Base-by-base conservation (phyloP, 2,329 filamentous ascomycete species). In the Colletotrichum gloeosporioides region DNA sequence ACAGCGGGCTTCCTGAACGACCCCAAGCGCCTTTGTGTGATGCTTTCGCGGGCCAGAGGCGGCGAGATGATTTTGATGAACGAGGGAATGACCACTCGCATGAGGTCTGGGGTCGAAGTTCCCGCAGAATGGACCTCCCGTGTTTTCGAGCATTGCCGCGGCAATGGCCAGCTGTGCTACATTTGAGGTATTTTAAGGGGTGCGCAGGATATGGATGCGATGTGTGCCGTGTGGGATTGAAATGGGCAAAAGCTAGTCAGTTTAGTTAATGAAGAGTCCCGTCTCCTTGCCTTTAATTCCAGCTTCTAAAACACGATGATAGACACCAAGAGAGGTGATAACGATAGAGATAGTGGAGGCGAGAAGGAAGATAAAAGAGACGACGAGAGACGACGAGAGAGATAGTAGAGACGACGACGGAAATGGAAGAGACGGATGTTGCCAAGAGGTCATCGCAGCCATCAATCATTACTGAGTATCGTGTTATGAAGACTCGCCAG, bases 21-120 rank as follows among this genome's bases (percentile, higher is more conserved):
- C 18, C 80, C 84, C 0, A 85, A 87, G 49, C 82, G 87, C 0
- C 82, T 89, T 4, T 88, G 88, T 18, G 88, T 89, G 0, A 87
- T 87, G 0, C 81, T 89, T 9, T 89, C 87, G 0, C 82, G 88
- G 4, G 87, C 87, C 0, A 80, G 85, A 4, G 85, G 88, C 61
- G 87, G 85, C 0, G 88, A 89, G 70, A 79, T 89, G 13, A 84
- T 89, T 6, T 13, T 89, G 13, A 88, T 89, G 86, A 83, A 88
- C 61, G 79, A 80, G 1, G 44, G 77, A 1, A 86, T 88, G 84
- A 82, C 81, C 2, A 78, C 57, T n/a, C 8, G 27, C 8, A 63
- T 27, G 27, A 77, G 32, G 55, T 10, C 27, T 18, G 61, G 62
- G 15, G 8, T n/a, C 15, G 8, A 31, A 22, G 27, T 71, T 8